Conservation (phyloP, 1,284 basidiomycete species). For the Trichosporon sp. region DNA sequence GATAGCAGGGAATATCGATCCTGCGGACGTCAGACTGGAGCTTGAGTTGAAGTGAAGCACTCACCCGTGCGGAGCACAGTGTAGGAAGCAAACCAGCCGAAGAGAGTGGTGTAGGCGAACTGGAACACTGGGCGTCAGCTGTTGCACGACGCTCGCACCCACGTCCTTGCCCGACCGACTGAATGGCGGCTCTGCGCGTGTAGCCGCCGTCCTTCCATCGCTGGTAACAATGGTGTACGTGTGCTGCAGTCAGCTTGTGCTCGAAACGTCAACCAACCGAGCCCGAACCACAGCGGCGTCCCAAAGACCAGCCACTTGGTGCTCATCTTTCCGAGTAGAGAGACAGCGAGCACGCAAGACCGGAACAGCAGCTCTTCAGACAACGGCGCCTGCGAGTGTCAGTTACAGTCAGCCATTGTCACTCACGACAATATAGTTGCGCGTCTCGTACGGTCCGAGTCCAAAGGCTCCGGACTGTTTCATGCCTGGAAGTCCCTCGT, state of each 20-base stretch:
- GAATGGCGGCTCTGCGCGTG: conserved; percentile 59
- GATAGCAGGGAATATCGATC: conserved; percentile 56
- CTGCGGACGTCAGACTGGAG: conserved; percentile 25
- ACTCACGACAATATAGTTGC: conserved; percentile 76
- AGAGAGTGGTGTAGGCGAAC: conserved; percentile 80
- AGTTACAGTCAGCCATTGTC: not conserved
- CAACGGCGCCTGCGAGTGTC: conserved; percentile 65
- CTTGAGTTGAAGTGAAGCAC: conserved; percentile 9
- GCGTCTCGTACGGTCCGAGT: conserved; percentile 46
- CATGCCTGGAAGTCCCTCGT: conserved; percentile 61
- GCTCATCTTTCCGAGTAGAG: conserved; percentile 63
- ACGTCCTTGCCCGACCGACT: conserved; percentile 62
- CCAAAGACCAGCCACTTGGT: conserved; percentile 64
- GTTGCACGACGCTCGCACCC: conserved; percentile 38
- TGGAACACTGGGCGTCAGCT: conserved; percentile 64
- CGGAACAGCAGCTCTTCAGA: conserved; percentile 93
- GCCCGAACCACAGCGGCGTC: conserved; percentile 80
- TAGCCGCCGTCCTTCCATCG: conserved; percentile 67
- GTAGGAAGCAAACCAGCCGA: conserved; percentile 83
- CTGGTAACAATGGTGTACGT: conserved; percentile 87
- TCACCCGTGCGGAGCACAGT: conserved; percentile 76
- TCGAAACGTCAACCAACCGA: conserved; percentile 57
- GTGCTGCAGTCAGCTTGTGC: conserved; percentile 57
- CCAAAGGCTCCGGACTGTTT: conserved; percentile 6
- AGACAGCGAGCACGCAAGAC: conserved; percentile 71